These are phyloP conservation scores for Wickerhamiella azymoides DNA, from an alignment of 805 yeast genomes.

Conservation along the genomic window DNA sequence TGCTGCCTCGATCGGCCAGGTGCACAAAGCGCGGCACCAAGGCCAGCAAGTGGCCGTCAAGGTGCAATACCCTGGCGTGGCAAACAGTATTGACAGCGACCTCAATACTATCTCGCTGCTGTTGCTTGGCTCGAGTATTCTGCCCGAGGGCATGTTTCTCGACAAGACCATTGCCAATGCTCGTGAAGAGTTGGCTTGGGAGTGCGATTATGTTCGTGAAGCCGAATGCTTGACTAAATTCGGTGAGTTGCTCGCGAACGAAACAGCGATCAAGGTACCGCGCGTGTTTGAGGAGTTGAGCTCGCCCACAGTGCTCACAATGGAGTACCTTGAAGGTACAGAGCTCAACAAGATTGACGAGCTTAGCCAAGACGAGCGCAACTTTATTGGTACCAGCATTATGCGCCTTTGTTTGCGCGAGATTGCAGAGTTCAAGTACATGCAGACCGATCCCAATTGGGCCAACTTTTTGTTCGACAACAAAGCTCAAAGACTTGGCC, in stretches of 20 bases:
- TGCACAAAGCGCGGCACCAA: constrained; percentile 61
- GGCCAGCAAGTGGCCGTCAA: constrained; percentile 73
- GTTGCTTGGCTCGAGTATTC: constrained; percentile 68
- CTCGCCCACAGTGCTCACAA: constrained; percentile 73
- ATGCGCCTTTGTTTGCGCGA: constrained; percentile 80
- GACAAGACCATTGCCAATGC: constrained; percentile 91
- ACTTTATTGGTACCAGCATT: constrained; percentile 73
- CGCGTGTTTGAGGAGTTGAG: constrained; percentile 62
- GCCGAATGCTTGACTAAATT: constrained; percentile 63
- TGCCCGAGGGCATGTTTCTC: constrained; percentile 84
- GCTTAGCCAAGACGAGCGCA: constrained; percentile 56
- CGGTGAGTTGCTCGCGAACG: constrained; percentile 43
- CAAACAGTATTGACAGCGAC: constrained; percentile 84
- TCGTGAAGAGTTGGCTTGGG: constrained; percentile 88
- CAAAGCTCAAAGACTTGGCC: constrained; percentile 57
- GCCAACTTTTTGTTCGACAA: constrained; percentile 84
- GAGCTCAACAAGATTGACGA: constrained; percentile 60
- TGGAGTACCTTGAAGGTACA: constrained; percentile 74
- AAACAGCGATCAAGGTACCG: constrained; percentile 64
- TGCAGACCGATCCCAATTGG: constrained; percentile 99
- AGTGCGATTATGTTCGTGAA: constrained; percentile 88
- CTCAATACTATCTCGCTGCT: constrained; percentile 71
- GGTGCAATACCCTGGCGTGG: constrained; percentile 96
- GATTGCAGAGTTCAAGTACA: constrained; percentile 69
- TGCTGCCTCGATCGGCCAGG: constrained; percentile 96